These are phyloP conservation scores for Plectosphaerella sp. DNA, from an alignment of 2,329 filamentous ascomycete species.

Conservation along the genomic window DNA sequence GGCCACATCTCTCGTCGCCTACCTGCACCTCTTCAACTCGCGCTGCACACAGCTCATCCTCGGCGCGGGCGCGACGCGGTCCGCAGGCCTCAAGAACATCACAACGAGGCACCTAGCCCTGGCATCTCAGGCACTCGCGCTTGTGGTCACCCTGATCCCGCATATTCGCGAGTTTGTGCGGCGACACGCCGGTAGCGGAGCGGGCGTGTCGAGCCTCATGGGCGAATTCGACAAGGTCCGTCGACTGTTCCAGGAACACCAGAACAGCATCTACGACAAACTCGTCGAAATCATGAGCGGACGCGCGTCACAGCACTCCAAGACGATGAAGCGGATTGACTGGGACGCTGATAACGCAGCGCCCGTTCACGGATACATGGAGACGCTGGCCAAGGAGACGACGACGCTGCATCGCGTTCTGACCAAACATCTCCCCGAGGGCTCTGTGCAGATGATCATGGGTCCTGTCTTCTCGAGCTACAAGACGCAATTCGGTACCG, in stretches of 20 bases:
- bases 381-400: conserved; percentile 82
- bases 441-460: conserved; percentile 79
- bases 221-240: conserved; percentile 87
- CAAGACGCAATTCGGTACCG: conserved; percentile 70
- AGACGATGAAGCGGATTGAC: conserved; percentile 67
- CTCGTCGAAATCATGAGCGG: conserved; percentile 88
- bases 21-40: conserved; percentile 91
- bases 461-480: conserved; percentile 78
- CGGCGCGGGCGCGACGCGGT: conserved; percentile 84
- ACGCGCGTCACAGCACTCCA: conserved; percentile 69
- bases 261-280: conserved; percentile 87
- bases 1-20: conserved; percentile 73
- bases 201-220: conserved; percentile 56
- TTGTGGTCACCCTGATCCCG: conserved; percentile 81
- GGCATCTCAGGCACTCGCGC: conserved; percentile 82
- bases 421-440: conserved; percentile 74
- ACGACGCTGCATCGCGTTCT: conserved; percentile 79
- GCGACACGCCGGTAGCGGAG: conserved; percentile 58
- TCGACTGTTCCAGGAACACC: conserved; percentile 80
- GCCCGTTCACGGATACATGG: conserved; percentile 67
- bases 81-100: conserved; percentile 91
- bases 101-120: conserved; percentile 92
- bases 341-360: conserved; percentile 58
- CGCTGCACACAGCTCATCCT: conserved; percentile 95
- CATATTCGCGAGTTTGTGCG: conserved; percentile 90